Percentiles rank a stretch among this genome's conserved stretches.
Conservation (phyloP, 495 filamentous ascomycete species). For the Staphylotrichum longicolle region DNA sequence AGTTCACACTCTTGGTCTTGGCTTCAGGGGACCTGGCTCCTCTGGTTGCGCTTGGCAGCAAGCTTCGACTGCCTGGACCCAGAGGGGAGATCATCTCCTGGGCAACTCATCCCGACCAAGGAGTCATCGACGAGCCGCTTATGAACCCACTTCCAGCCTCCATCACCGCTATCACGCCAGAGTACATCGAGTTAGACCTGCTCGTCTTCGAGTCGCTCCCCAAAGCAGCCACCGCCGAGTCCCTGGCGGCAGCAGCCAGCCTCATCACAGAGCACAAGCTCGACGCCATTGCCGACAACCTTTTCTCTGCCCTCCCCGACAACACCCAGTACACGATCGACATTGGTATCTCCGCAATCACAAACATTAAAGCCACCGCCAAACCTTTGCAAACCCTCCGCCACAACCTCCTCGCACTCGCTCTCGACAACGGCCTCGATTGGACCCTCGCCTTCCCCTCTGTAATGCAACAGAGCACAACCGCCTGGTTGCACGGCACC, state of each 20-base stretch:
- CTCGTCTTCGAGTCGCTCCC: slow-evolving; percentile 18
- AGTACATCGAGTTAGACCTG: slow-evolving; percentile 29
- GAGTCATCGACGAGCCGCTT: slow-evolving; percentile 1
- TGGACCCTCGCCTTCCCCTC: slow-evolving; percentile 25
- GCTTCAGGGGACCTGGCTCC: slow-evolving; percentile 23
- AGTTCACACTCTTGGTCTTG: slow-evolving; percentile 22
- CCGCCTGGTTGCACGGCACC: slow-evolving; percentile 9
- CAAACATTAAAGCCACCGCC: not conserved
- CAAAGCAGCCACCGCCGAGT: not conserved
- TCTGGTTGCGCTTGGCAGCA: slow-evolving; percentile 11
- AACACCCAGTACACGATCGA: not conserved
- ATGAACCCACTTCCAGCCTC: not conserved
- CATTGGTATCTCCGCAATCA: not conserved
- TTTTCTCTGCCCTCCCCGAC: not conserved
- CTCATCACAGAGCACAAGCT: slow-evolving; percentile 17
- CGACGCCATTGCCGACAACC: not conserved
- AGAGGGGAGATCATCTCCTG: slow-evolving; percentile 19
- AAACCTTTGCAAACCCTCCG: not conserved
- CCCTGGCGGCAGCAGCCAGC: slow-evolving; percentile 3
- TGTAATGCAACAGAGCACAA: slow-evolving; percentile 3
- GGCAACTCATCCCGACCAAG: slow-evolving; percentile 13
- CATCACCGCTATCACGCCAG: slow-evolving; percentile 18
- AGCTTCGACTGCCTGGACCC: slow-evolving; percentile 1
- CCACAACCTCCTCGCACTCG: slow-evolving; percentile 5
- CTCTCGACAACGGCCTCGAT: slow-evolving; percentile 26